A percentile compares a stretch with the other conserved stretches of the same genome.
Conservation (phyloP, 2,329 filamentous ascomycete genomes). For the Cadophora luteo-olivacea region DNA sequence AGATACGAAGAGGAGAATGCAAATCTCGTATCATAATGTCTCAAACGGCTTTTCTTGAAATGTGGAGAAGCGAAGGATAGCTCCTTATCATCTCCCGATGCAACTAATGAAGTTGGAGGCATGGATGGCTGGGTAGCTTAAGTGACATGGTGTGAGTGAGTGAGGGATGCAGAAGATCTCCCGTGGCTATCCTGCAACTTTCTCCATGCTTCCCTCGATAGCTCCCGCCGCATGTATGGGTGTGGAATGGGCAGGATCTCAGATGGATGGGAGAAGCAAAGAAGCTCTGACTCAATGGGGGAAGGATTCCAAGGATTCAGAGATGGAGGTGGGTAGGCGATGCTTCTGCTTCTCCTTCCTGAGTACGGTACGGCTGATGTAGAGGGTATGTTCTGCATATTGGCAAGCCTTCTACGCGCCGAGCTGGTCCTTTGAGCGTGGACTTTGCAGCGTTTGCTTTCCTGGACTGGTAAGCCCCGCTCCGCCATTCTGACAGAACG, state of each 20-base stretch:
- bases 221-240: constrained; percentile 21
- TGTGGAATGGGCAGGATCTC: constrained; percentile 12
- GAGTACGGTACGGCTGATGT: constrained; percentile 18
- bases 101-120: constrained; percentile 5
- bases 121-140: background rate
- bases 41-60: constrained; percentile 10
- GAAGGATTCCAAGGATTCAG: constrained; percentile 13
- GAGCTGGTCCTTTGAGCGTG: constrained; percentile 19
- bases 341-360: background rate
- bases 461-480: constrained; percentile 3
- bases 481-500: constrained; percentile 13
- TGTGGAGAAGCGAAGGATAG: background rate
- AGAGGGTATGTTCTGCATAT: constrained; percentile 30
- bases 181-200: constrained; percentile 23
- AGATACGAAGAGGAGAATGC: constrained; percentile 5
- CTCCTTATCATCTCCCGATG: constrained; percentile 5
- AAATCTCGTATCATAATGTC: constrained; percentile 17
- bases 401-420: constrained; percentile 26
- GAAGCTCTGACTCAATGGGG: constrained; percentile 2
- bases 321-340: constrained; percentile 12
- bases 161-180: constrained; percentile 27
- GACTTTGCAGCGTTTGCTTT: constrained; percentile 3
- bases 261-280: background rate
- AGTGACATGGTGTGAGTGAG: constrained; percentile 1
- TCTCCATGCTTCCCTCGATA: constrained; percentile 17